Base-by-base conservation (phyloP, 2,329 filamentous ascomycete species). In the Epicoccum nigrum region DNA sequence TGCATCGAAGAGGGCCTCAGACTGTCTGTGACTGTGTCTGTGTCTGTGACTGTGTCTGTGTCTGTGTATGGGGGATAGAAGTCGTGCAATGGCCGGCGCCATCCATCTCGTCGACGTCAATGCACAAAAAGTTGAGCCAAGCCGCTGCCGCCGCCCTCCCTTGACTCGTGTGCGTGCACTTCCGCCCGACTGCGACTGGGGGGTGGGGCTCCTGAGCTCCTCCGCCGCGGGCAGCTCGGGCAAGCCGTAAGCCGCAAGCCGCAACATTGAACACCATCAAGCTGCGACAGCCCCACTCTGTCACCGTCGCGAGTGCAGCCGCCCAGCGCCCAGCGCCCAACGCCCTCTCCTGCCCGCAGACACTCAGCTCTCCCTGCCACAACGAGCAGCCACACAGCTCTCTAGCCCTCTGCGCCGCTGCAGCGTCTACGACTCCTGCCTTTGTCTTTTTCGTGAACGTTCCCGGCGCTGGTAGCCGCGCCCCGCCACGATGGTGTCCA, bases 401-500 rank as follows among this genome's bases (percentile, higher is more conserved):
- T 46, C 31, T 23, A 35, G 23, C 33, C 45, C n/a, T 37, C 15
- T 34, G 30, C 37, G 9, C 23, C 16, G 3, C 27, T 38, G 16
- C 50, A 33, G 13, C 42, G 28, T 16, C 33, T 7, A 7, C 33
- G 6, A n/a, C n/a, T n/a, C n/a, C n/a, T n/a, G n/a, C n/a, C n/a
- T n/a, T n/a, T n/a, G n/a, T n/a, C 17, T 39, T 9, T 1, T 6
- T 17, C 39, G 17, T 38, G 33, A 39, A 51, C 27, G 34, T 34
- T 31, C 25, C 53, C 41, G 45, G 58, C 60, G 51, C 54, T 50
- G 49, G 59, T 58, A 58, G 56, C 58, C 56, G 39, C 47, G 55
- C 59, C 59, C 62, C 80, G 65, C 67, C 69, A 86, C 74, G 67
- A 96, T 96, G 91, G 88, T 88, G 75, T 96, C 92, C 60, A 84